These are phyloP conservation scores for Coniella lustricola DNA, from an alignment of 2,329 filamentous ascomycete species.

Conservation along the genomic window DNA sequence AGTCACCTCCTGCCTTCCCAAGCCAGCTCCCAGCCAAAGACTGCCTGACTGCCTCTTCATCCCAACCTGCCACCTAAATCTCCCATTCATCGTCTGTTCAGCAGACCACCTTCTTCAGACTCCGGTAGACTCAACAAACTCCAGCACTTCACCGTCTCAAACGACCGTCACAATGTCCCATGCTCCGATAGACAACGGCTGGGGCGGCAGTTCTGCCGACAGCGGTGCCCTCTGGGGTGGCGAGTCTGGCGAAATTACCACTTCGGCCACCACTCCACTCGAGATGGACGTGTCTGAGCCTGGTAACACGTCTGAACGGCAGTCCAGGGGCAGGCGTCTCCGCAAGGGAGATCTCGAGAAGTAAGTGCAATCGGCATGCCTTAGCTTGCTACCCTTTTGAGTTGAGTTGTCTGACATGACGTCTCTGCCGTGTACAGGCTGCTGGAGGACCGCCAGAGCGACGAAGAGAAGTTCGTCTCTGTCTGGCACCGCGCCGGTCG, in stretches of 20 bases:
- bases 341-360: constrained; percentile 12
- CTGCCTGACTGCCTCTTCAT: no score
- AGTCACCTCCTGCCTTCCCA: no score
- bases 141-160: no score
- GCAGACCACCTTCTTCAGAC: no score
- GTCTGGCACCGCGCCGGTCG: constrained; percentile 7
- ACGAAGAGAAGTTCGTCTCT: constrained; percentile 9
- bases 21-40: no score
- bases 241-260: neutral
- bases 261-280: neutral
- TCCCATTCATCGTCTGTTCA: no score
- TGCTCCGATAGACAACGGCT: no score
- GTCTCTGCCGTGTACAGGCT: neutral
- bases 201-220: no score
- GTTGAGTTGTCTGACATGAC: neutral
- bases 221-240: neutral
- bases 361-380: constrained; percentile 11
- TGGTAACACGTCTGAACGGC: neutral
- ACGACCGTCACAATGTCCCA: no score
- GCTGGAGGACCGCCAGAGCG: constrained; percentile 1
- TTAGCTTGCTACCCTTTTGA: neutral
- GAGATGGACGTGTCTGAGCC: neutral
- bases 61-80: no score
- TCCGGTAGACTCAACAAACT: no score
- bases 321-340: constrained; percentile 8